phyloP scores from a whole-genome alignment of 2,329 filamentous ascomycete species.

The Exophiala phaeomuriformis region DNA sequence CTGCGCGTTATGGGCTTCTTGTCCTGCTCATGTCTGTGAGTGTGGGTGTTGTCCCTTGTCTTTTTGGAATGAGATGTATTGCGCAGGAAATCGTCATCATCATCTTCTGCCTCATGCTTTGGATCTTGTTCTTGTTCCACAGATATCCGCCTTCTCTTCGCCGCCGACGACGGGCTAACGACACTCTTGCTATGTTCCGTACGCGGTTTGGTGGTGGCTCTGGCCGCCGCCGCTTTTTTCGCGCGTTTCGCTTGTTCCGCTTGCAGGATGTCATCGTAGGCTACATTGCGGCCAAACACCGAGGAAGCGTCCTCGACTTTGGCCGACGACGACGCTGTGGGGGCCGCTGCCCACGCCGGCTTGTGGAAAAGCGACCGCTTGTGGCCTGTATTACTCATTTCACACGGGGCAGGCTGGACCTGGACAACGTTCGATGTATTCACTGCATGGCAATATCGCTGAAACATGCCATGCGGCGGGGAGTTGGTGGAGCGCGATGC shows the following conservation, averaged over 20 bases:
- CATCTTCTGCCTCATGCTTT: constrained; percentile 7
- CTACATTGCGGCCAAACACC: constrained; percentile 45
- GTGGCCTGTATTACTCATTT: constrained; percentile 3
- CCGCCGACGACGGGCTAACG: constrained; percentile 1
- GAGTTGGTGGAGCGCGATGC: too few species aligned
- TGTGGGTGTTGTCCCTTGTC: background rate
- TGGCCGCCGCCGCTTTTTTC: constrained; percentile 29
- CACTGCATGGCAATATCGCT: too few species aligned
- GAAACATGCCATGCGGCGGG: too few species aligned
- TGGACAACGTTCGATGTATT: too few species aligned
- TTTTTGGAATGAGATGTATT: background rate
- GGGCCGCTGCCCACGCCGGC: constrained; percentile 40
- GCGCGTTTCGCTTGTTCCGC: constrained; percentile 35
- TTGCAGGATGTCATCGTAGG: constrained; percentile 41
- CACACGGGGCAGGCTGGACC: too few species aligned
- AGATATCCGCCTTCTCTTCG: background rate
- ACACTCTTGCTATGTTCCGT: constrained; percentile 30
- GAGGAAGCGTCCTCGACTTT: constrained; percentile 29
- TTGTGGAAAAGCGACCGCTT: constrained; percentile 52
- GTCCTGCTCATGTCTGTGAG: background rate
- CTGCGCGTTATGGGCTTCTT: constrained; percentile 13
- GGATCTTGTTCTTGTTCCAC: background rate
- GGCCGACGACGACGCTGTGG: constrained; percentile 2
- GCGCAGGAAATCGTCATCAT: constrained; percentile 31
- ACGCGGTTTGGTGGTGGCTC: constrained; percentile 28